phyloP scores from a whole-genome alignment of 306 rosid species.

The Alnus rubra region DNA sequence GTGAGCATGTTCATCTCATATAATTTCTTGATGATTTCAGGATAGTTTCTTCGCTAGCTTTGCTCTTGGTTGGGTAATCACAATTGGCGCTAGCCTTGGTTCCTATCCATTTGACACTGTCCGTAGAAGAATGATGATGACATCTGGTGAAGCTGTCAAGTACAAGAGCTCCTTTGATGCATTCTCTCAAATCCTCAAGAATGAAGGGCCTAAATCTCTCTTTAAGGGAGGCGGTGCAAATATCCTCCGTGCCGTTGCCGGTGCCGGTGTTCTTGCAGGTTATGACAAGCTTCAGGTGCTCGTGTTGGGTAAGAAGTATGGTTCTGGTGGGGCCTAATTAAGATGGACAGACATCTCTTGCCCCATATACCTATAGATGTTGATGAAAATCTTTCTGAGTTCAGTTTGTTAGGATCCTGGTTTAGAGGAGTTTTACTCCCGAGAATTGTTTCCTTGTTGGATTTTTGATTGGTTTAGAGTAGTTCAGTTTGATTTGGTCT shows the following conservation, averaged over 20 bases:
- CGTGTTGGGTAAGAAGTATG: conserved; percentile 60
- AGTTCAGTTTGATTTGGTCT: too few relatives aligned
- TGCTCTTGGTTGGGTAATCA: conserved; percentile 75
- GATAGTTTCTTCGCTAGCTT: conserved; percentile 86
- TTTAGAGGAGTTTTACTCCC: conserved; percentile 24
- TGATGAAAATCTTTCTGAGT: conserved; percentile 38
- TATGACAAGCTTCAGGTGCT: conserved; percentile 75
- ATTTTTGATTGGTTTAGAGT: too few relatives aligned
- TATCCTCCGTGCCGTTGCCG: conserved; percentile 76
- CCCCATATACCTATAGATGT: conserved; percentile 26
- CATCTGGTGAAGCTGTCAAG: conserved; percentile 89
- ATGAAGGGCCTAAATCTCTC: conserved; percentile 70
- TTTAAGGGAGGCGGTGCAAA: conserved; percentile 88
- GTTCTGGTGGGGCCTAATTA: conserved; percentile 57
- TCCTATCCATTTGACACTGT: conserved; percentile 81
- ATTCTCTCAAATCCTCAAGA: conserved; percentile 66
- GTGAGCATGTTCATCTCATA: background rate
- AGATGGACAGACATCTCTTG: background rate
- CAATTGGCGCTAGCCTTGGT: conserved; percentile 66
- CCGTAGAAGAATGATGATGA: conserved; percentile 95
- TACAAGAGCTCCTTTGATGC: conserved; percentile 73
- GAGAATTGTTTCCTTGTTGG: conserved; percentile 9
- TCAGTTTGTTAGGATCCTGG: background rate
- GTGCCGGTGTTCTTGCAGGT: conserved; percentile 84
- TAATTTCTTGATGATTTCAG: conserved; percentile 36